phyloP scores from a whole-genome alignment of 768 basidiomycete species.

The Boletus rex-veris region DNA sequence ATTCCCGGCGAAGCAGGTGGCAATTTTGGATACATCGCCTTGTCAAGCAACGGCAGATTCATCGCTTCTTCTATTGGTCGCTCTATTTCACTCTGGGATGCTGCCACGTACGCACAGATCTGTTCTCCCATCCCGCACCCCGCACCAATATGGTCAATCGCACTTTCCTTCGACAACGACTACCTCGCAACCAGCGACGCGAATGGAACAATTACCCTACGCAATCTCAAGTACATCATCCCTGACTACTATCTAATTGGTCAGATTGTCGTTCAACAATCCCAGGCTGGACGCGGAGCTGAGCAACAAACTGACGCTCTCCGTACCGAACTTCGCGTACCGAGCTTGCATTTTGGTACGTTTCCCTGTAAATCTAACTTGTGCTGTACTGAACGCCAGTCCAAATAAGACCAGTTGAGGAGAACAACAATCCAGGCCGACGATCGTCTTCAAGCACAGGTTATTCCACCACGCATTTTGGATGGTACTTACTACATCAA shows the following conservation, averaged over 20 bases:
- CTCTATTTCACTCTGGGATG: slow-evolving; percentile 1
- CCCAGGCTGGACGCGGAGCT: neutral
- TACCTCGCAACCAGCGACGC: neutral
- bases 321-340: neutral
- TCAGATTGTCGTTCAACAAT: neutral
- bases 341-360: neutral
- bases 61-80: neutral
- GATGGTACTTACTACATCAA: neutral
- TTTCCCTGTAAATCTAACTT: neutral
- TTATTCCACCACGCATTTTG: neutral
- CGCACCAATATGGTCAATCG: neutral
- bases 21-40: neutral
- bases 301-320: neutral
- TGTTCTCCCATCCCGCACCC: neutral
- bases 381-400: neutral
- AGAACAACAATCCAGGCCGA: neutral
- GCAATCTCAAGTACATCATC: neutral
- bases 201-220: neutral
- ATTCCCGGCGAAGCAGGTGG: neutral
- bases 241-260: neutral
- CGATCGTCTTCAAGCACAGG: neutral
- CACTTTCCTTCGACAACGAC: slow-evolving; percentile 2
- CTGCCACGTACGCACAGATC: neutral
- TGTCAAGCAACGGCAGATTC: neutral
- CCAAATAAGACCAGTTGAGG: neutral